Evolutionary conservation across 345 rosid genomes (phyloP).

Genomic region (Sisymbrium altissimum): DNA sequence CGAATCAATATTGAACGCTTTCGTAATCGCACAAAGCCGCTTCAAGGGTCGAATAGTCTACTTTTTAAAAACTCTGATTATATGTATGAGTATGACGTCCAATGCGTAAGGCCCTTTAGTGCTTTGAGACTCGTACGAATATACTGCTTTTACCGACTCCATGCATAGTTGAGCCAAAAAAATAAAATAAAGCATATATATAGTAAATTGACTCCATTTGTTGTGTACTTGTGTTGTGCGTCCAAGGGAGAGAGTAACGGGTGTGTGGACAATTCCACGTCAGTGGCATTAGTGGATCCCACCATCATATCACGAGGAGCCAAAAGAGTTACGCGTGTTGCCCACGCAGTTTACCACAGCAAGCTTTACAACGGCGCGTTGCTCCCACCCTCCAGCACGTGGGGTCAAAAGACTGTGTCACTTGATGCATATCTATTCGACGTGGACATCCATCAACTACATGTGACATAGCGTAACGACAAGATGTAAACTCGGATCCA

Average conservation of each 20-base stretch:
- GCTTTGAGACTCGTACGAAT: neutral
- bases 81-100: neutral
- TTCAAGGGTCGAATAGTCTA: neutral
- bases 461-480: neutral
- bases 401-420: slow-evolving; percentile 13
- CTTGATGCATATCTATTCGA: neutral
- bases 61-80: neutral
- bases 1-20: neutral
- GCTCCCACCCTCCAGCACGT: slow-evolving; percentile 19
- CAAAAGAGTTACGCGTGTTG: slow-evolving; percentile 20
- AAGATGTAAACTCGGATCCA: neutral
- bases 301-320: neutral
- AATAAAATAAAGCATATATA: too few relatives aligned
- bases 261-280: slow-evolving; percentile 16
- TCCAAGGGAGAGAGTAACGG: neutral
- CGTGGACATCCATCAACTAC: neutral
- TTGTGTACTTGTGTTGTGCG: neutral
- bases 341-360: slow-evolving; percentile 12
- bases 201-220: too few relatives aligned
- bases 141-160: neutral
- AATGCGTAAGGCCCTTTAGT: too few relatives aligned
- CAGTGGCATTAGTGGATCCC: neutral
- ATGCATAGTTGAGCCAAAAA: neutral
- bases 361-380: slow-evolving; percentile 22
- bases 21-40: neutral